Evolutionary conservation across 2,329 filamentous ascomycete species (phyloP).

Genomic region (Rutstroemia sp.): DNA sequence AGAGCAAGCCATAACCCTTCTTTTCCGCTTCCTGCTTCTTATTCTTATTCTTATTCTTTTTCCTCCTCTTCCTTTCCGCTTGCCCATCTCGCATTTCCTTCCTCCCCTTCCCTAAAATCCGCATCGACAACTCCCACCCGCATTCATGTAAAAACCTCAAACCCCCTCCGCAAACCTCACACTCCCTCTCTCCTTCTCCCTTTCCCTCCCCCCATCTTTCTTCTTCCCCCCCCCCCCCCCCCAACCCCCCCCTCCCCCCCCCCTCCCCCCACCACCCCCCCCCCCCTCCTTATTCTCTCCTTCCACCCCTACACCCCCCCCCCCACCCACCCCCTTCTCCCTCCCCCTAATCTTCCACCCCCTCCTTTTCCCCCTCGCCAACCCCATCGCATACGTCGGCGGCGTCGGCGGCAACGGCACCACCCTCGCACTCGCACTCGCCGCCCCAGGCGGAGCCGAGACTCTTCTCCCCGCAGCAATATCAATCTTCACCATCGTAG

Average conservation of each 20-base stretch:
- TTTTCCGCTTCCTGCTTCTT: too few species aligned
- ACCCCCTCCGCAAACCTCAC: conserved; percentile 4
- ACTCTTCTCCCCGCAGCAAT: neutral
- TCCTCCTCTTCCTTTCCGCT: too few species aligned
- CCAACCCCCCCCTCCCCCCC: too few species aligned
- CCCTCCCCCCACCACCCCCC: too few species aligned
- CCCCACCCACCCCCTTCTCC: neutral
- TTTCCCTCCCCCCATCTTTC: neutral
- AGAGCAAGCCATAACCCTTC: too few species aligned
- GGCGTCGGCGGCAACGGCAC: neutral
- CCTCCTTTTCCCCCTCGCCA: conserved; percentile 2
- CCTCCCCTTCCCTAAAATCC: too few species aligned
- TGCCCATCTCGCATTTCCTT: too few species aligned
- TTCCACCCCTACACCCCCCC: neutral
- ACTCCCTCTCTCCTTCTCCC: neutral
- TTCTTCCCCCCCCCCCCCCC: neutral
- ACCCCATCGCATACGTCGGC: neutral
- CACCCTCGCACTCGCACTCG: neutral
- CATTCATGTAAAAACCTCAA: neutral
- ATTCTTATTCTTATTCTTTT: too few species aligned
- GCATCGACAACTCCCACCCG: neutral
- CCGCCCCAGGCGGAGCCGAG: neutral
- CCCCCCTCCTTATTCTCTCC: too few species aligned
- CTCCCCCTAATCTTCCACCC: conserved; percentile 1
- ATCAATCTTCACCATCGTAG: neutral